Percentiles rank a stretch among this genome's conserved stretches.
phyloP scores from a whole-genome alignment of 441 rosid species.

The Gossypium trilobum region DNA sequence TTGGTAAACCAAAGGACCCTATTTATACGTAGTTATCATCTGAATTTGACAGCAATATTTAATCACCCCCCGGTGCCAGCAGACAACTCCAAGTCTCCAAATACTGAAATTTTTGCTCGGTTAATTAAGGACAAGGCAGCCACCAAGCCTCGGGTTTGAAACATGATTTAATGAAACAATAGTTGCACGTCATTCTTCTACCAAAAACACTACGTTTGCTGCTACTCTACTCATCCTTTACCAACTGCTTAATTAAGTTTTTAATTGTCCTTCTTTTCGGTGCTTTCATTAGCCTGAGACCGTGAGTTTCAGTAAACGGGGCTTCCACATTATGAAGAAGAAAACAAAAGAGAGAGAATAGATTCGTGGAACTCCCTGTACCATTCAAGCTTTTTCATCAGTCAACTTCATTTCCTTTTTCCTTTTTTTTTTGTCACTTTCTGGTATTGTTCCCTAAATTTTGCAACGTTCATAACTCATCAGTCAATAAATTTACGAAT shows the following conservation, averaged over 20 bases:
- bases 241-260: not conserved
- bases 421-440: not conserved
- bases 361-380: slow-evolving; percentile 2
- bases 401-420: not conserved
- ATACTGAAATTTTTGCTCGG: not conserved
- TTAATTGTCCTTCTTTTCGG: not conserved
- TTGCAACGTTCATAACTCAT: not conserved
- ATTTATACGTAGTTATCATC: not conserved
- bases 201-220: not conserved
- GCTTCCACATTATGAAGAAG: not conserved
- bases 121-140: not conserved
- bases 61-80: no score
- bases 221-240: not conserved
- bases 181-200: not conserved
- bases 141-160: not conserved
- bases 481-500: not conserved
- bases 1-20: not conserved
- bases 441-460: not conserved
- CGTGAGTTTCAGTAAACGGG: no score
- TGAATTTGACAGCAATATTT: no score
- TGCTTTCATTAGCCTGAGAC: not conserved
- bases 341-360: not conserved
- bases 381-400: not conserved
- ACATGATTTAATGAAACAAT: not conserved
- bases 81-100: not conserved